Percentiles rank a stretch among this genome's conserved stretches.
phyloP scores from a whole-genome alignment of 2,329 filamentous ascomycete genomes.

The Septoria petroselini region DNA sequence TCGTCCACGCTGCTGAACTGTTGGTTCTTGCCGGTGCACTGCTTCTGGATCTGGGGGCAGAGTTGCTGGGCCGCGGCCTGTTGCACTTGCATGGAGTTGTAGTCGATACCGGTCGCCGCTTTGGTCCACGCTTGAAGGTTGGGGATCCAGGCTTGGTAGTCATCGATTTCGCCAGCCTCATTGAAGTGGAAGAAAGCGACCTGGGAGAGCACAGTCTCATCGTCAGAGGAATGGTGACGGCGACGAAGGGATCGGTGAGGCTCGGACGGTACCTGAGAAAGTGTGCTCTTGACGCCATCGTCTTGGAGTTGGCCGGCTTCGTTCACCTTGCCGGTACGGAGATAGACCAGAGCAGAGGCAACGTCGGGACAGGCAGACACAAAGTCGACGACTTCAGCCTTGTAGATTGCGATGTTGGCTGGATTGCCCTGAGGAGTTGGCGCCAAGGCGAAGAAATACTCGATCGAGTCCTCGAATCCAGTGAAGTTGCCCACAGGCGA shows the following conservation, averaged over 20 bases:
- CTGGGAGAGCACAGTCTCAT: slow-evolving; percentile 13
- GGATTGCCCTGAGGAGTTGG: slow-evolving; percentile 32
- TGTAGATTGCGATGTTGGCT: slow-evolving; percentile 26
- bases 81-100: slow-evolving; percentile 34
- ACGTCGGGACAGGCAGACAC: slow-evolving; percentile 25
- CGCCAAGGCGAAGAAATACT: slow-evolving; percentile 48
- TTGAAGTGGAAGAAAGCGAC: slow-evolving; percentile 51
- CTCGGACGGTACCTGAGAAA: slow-evolving; percentile 18
- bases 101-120: slow-evolving; percentile 28
- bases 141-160: slow-evolving; percentile 48
- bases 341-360: slow-evolving; percentile 25
- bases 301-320: slow-evolving; percentile 17
- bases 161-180: slow-evolving; percentile 42
- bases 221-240: not conserved
- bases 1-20: slow-evolving; percentile 38
- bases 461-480: slow-evolving; percentile 44
- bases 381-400: slow-evolving; percentile 29
- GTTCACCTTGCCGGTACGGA: slow-evolving; percentile 17
- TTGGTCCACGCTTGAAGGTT: slow-evolving; percentile 42
- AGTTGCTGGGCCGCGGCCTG: slow-evolving; percentile 35
- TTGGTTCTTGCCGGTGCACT: slow-evolving; percentile 40
- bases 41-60: slow-evolving; percentile 37
- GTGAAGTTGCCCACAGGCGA: slow-evolving; percentile 45
- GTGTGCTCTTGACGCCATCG: slow-evolving; percentile 11
- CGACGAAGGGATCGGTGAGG: slow-evolving; percentile 7